A percentile compares a stretch with the other conserved stretches of the same genome.
phyloP scores from a whole-genome alignment of 495 filamentous ascomycete genomes.

The Trichoderma orchidacearum region DNA sequence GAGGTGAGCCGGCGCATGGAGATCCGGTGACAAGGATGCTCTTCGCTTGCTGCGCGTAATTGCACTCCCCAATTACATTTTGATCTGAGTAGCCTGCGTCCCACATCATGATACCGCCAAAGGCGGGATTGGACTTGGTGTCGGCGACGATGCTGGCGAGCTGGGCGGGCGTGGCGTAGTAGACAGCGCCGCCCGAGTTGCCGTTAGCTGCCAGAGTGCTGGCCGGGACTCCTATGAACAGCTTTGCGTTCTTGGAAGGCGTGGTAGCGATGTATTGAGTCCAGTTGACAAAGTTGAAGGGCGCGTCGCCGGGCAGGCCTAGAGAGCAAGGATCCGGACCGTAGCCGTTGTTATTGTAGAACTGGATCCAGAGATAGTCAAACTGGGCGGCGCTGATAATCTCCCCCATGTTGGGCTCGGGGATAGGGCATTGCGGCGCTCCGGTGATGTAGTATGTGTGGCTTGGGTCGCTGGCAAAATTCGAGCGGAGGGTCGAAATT shows the following conservation, averaged over 20 bases:
- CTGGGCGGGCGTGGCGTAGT: constrained; percentile 8
- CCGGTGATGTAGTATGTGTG: constrained; percentile 35
- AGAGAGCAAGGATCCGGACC: constrained; percentile 8
- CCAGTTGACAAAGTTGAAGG: constrained; percentile 48
- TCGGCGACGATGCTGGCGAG: constrained; percentile 8
- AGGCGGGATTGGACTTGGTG: constrained; percentile 8
- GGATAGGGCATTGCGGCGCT: constrained; percentile 45
- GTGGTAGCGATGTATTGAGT: constrained; percentile 39
- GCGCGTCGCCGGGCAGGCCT: constrained; percentile 12
- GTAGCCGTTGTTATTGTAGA: constrained; percentile 51
- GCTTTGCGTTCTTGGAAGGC: constrained; percentile 37
- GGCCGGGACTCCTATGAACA: constrained; percentile 44
- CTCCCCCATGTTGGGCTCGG: constrained; percentile 29
- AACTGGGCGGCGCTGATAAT: constrained; percentile 37
- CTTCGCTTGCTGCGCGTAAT: constrained; percentile 6
- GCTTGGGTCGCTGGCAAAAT: constrained; percentile 22
- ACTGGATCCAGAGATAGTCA: constrained; percentile 50
- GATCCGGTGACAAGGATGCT: neutral
- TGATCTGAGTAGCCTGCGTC: constrained; percentile 11
- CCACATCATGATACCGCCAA: constrained; percentile 17
- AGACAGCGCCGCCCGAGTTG: neutral
- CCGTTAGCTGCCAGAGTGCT: constrained; percentile 16
- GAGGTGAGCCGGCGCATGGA: neutral
- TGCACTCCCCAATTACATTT: constrained; percentile 3
- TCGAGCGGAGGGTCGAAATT: constrained; percentile 35